These are phyloP conservation scores for Tuber magnatum DNA, from an alignment of 495 filamentous ascomycete genomes.

Conservation along the genomic window DNA sequence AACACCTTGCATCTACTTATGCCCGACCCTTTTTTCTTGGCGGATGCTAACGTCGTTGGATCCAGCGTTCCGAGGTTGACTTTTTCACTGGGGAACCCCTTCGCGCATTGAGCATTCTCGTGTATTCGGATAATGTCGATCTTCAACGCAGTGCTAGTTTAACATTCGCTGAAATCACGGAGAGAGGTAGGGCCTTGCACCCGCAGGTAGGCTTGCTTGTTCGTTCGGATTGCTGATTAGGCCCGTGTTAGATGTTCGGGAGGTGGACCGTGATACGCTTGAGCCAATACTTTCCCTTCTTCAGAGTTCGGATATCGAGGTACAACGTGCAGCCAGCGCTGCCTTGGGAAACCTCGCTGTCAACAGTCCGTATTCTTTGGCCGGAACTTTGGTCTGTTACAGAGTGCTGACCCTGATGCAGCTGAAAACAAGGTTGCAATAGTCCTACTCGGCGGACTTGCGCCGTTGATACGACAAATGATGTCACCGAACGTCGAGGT, in stretches of 20 bases:
- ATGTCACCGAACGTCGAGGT: constrained; percentile 98
- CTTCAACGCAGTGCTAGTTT: constrained; percentile 94
- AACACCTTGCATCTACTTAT: constrained; percentile 8
- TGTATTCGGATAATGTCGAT: constrained; percentile 98
- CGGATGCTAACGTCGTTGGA: constrained; percentile 29
- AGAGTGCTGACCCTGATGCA: constrained; percentile 42
- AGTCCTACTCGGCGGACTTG: constrained; percentile 80
- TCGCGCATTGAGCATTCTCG: constrained; percentile 83
- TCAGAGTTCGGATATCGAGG: constrained; percentile 91
- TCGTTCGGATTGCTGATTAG: constrained; percentile 13
- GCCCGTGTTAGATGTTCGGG: constrained; percentile 68
- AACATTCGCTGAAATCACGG: constrained; percentile 98
- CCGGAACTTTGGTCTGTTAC: not conserved
- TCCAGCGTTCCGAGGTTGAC: constrained; percentile 84
- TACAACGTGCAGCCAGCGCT: constrained; percentile 92
- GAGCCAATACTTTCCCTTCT: constrained; percentile 93
- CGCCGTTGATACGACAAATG: constrained; percentile 94
- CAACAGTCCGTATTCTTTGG: constrained; percentile 62
- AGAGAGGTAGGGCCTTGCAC: constrained; percentile 64
- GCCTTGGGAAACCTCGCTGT: constrained; percentile 94
- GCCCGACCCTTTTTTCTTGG: constrained; percentile 15
- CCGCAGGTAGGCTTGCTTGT: not conserved
- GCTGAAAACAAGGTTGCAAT: constrained; percentile 97
- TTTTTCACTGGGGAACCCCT: constrained; percentile 98
- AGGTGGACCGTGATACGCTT: constrained; percentile 89